Evolutionary conservation across 164 flowering plant genomes (phyloP).

Genomic region (Piper longum): DNA sequence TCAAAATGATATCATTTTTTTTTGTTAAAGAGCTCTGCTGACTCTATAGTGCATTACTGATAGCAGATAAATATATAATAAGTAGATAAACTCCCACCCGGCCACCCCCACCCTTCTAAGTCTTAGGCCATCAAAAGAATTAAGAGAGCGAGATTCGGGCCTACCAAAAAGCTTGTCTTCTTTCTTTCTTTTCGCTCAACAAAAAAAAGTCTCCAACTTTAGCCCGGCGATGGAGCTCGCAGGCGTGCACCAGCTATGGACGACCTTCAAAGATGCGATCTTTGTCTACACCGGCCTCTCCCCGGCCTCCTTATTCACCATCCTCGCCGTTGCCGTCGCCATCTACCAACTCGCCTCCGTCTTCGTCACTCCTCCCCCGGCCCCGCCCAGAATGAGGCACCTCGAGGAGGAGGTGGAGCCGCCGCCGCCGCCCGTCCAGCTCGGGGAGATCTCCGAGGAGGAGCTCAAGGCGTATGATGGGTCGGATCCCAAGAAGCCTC

Average conservation of each 20-base stretch:
- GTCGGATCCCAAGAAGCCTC: slow-evolving; percentile 65
- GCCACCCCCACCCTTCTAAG: no score
- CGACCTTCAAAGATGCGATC: slow-evolving; percentile 66
- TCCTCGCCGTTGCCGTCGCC: slow-evolving; percentile 33
- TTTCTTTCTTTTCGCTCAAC: no score
- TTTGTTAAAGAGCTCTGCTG: no score
- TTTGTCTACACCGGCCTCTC: slow-evolving; percentile 77
- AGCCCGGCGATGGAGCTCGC: not conserved
- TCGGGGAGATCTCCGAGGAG: slow-evolving; percentile 77
- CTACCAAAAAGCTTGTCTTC: no score
- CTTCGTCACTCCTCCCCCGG: slow-evolving; percentile 20
- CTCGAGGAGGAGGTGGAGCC: slow-evolving; percentile 47
- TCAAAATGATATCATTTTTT: no score
- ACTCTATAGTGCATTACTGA: no score
- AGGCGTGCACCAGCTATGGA: slow-evolving; percentile 42
- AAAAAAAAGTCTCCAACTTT: no score
- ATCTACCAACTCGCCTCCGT: slow-evolving; percentile 32
- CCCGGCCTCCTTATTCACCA: slow-evolving; percentile 75
- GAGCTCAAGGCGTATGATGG: slow-evolving; percentile 80
- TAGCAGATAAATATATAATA: no score
- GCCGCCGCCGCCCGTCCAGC: slow-evolving; percentile 85
- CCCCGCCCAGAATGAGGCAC: slow-evolving; percentile 9
- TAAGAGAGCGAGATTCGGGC: no score
- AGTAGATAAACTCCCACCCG: no score
- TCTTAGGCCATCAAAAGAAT: no score